phyloP scores from a whole-genome alignment of 2,329 filamentous ascomycete species.

The Arthrobotrys entomopaga region DNA sequence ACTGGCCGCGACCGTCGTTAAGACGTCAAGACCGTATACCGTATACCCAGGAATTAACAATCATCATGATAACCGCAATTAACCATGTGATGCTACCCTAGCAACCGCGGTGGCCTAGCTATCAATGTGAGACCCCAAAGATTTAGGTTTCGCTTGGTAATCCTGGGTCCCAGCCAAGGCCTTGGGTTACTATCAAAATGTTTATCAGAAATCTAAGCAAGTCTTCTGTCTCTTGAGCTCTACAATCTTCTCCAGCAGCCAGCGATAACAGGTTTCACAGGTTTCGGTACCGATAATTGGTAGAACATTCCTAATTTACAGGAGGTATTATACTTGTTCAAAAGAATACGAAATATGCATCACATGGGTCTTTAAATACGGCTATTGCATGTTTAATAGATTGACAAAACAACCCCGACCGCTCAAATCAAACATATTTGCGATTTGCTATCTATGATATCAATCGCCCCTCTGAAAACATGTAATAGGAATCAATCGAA shows the following conservation, averaged over 20 bases:
- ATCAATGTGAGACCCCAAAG: conserved; percentile 13
- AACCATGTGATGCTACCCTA: conserved; percentile 51
- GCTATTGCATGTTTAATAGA: too few species aligned
- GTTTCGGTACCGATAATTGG: background rate
- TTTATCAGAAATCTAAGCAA: background rate
- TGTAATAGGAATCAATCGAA: background rate
- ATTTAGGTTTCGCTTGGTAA: conserved; percentile 3
- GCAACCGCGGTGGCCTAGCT: conserved; percentile 37
- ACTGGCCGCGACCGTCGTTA: too few species aligned
- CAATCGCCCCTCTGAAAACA: background rate
- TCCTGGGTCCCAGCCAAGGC: conserved; percentile 10
- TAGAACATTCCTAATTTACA: background rate
- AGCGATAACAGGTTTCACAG: background rate
- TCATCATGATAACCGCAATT: conserved; percentile 4
- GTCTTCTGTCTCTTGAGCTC: background rate
- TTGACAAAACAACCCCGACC: too few species aligned
- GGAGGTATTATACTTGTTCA: background rate
- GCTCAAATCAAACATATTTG: background rate
- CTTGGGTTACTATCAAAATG: background rate
- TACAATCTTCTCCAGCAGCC: background rate
- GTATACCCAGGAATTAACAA: background rate
- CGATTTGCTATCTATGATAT: conserved; percentile 7
- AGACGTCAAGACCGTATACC: too few species aligned
- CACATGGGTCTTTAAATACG: too few species aligned
- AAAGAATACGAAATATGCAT: background rate